Conservation (phyloP, 2,329 filamentous ascomycete genomes). For the Rhinocladiella mackenziei region DNA sequence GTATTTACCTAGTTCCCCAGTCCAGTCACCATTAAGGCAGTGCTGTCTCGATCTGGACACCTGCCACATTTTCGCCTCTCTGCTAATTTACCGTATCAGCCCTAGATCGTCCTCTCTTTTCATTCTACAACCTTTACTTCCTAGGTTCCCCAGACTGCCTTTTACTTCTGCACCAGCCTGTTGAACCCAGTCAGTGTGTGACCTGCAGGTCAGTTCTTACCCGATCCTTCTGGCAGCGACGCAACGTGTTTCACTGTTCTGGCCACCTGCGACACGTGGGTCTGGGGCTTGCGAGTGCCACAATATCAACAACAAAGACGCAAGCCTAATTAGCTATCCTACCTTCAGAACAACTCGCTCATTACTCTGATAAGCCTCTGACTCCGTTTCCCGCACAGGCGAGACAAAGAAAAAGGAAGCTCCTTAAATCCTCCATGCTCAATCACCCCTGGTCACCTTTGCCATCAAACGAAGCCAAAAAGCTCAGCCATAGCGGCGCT, state of each 20-base stretch:
- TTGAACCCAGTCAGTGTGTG: no score
- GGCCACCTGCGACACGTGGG: conserved; percentile 20
- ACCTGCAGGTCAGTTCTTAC: conserved; percentile 22
- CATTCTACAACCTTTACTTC: no score
- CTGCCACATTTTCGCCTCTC: no score
- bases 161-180: no score
- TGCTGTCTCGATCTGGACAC: no score
- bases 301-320: no score
- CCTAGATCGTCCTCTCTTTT: no score
- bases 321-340: no score
- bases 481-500: conserved; percentile 5
- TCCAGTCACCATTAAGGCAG: no score
- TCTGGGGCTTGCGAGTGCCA: conserved; percentile 1
- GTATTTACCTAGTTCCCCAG: no score
- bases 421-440: conserved; percentile 10
- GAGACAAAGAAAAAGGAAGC: conserved; percentile 12
- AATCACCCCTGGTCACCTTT: conserved; percentile 9
- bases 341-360: neutral
- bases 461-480: conserved; percentile 6
- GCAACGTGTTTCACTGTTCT: conserved; percentile 24
- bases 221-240: conserved; percentile 19
- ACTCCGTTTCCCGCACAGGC: conserved; percentile 11
- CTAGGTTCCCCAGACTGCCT: no score
- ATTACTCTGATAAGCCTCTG: conserved; percentile 9
- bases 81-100: no score